phyloP scores from a whole-genome alignment of 148 eudicot genomes.

The Vaccinium darrowii region DNA sequence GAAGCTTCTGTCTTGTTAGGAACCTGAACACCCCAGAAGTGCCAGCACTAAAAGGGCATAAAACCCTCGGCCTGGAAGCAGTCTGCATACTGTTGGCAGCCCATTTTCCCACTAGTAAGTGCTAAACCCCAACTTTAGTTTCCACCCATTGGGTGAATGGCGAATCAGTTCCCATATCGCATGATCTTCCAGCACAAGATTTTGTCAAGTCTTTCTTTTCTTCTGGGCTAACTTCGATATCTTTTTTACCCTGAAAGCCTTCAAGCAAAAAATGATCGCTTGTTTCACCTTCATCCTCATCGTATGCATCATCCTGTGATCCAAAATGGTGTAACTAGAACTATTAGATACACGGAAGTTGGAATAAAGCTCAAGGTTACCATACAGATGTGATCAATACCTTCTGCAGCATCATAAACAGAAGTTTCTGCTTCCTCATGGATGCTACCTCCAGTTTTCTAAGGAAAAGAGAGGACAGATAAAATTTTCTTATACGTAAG shows the following conservation, averaged over 20 bases:
- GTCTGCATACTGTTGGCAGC: constrained; percentile 70
- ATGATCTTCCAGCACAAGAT: constrained; percentile 41
- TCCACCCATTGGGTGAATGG: constrained; percentile 48
- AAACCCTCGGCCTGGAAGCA: constrained; percentile 81
- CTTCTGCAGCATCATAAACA: constrained; percentile 61
- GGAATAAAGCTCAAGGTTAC: constrained; percentile 5
- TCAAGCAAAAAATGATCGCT: constrained; percentile 45
- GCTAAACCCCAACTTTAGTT: constrained; percentile 50
- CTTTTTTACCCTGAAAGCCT: constrained; percentile 47
- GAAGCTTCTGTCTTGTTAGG: constrained; percentile 68
- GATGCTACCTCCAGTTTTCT: constrained; percentile 55
- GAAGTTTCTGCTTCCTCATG: constrained; percentile 67
- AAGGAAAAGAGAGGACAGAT: constrained; percentile 9
- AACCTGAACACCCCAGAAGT: constrained; percentile 51
- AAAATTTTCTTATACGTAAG: neutral
- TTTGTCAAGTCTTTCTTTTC: constrained; percentile 48
- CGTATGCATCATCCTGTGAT: constrained; percentile 57
- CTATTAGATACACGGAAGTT: neutral
- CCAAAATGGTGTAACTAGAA: constrained; percentile 25
- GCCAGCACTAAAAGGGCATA: constrained; percentile 57
- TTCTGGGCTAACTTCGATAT: constrained; percentile 48
- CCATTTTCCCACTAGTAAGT: constrained; percentile 50
- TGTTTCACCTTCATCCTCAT: constrained; percentile 79
- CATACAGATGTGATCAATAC: constrained; percentile 33
- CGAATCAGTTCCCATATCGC: constrained; percentile 52